Evolutionary conservation across 805 yeast genomes (phyloP).

Genomic region (Maudiozyma bulderi): DNA sequence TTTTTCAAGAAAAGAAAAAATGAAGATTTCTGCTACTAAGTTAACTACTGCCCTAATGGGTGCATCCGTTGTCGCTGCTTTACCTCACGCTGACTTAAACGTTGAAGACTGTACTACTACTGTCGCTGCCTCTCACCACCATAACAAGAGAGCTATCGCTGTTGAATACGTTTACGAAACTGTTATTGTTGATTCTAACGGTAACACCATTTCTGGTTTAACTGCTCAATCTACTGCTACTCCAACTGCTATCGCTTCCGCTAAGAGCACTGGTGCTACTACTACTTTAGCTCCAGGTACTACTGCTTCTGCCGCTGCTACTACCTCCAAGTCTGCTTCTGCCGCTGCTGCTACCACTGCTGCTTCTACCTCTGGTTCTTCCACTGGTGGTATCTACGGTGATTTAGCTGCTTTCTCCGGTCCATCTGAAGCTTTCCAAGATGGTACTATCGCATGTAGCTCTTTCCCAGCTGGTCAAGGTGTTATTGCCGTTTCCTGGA

Average conservation of each 20-base stretch:
- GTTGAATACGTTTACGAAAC: slow-evolving; percentile 46
- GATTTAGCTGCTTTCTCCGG: slow-evolving; percentile 48
- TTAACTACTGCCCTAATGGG: slow-evolving; percentile 22
- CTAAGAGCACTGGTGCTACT: slow-evolving; percentile 16
- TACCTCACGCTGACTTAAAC: slow-evolving; percentile 32
- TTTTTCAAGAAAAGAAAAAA: slow-evolving; percentile 6
- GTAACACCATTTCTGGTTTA: slow-evolving; percentile 34
- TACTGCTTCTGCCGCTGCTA: slow-evolving; percentile 18
- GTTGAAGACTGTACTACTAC: slow-evolving; percentile 25
- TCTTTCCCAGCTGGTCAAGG: slow-evolving; percentile 69
- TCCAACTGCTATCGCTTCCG: slow-evolving; percentile 19
- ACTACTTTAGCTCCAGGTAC: slow-evolving; percentile 12
- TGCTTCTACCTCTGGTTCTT: slow-evolving; percentile 27
- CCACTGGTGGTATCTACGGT: slow-evolving; percentile 39
- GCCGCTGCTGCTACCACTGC: slow-evolving; percentile 21
- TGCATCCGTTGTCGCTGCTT: slow-evolving; percentile 23
- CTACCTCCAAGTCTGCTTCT: slow-evolving; percentile 20
- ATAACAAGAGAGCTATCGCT: slow-evolving; percentile 44
- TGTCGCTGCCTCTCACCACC: slow-evolving; percentile 33
- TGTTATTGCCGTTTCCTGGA: slow-evolving; percentile 52
- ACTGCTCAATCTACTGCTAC: slow-evolving; percentile 14
- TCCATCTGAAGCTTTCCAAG: slow-evolving; percentile 54
- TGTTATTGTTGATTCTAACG: slow-evolving; percentile 52
- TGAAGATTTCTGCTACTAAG: slow-evolving; percentile 30
- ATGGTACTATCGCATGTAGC: slow-evolving; percentile 61